Conservation (phyloP, 116 monocot species). For the Trichopus zeylanicus region DNA sequence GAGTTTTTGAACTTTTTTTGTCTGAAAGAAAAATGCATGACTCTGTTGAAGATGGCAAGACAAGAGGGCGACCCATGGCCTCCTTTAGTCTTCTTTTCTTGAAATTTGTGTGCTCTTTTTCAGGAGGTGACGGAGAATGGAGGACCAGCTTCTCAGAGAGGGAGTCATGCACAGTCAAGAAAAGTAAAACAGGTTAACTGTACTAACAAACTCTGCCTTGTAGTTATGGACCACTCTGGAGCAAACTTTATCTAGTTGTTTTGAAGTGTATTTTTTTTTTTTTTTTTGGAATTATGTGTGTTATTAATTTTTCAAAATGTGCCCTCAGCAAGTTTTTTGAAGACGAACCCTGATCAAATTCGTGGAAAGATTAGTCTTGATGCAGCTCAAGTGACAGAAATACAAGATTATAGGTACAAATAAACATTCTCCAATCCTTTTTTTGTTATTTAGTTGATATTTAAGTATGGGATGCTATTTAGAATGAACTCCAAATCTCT, state of each 20-base stretch:
- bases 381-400: constrained; percentile 20
- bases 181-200: constrained; percentile 78
- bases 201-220: constrained; percentile 1
- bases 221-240: constrained; percentile 13
- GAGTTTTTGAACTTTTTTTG: not conserved
- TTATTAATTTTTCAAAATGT: not conserved
- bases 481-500: no score
- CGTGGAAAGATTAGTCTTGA: constrained; percentile 30
- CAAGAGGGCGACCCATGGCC: not conserved
- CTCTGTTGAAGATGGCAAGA: not conserved
- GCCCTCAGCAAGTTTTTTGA: constrained; percentile 30
- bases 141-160: constrained; percentile 80
- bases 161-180: constrained; percentile 65
- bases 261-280: not conserved
- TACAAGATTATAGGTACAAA: constrained; percentile 38
- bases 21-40: not conserved
- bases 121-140: constrained; percentile 45
- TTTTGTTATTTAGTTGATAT: no score
- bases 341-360: constrained; percentile 13
- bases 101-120: constrained; percentile 20
- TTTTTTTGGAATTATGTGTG: not conserved
- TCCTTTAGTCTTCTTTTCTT: constrained; percentile 1
- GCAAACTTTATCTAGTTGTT: no score
- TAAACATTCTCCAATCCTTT: no score
- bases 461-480: no score